Base-by-base conservation (phyloP, 208 protist species). In the Trichomonas gallinae region DNA sequence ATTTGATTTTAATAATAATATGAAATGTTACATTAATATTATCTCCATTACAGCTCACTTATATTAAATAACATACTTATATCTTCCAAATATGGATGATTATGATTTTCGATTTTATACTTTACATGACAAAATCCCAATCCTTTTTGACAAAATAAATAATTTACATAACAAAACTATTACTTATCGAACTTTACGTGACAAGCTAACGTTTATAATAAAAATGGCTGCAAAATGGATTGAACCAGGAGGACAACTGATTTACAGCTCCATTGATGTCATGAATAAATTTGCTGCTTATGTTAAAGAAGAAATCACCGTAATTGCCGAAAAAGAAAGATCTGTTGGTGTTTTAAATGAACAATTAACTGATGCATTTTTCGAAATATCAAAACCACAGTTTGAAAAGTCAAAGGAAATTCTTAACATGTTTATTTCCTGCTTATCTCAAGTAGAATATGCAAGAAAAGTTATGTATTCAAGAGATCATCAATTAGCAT, bases 261-360 rank as follows among this genome's bases (percentile, higher is more conserved):
- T 93, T 38, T 93, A 93, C 31, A 93, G 36, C 31, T 93, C 40
- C 4, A 51, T 51, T 21, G 87, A 93, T 10, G 87, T 93, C 51
- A n/a, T 93, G 21, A 44, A 51, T 48, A 93, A 93, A 51, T 93
- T 93, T 51, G 44, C 40, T n/a, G 44, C 40, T 38, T 38, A 48
- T 48, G 11, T 93, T 34, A 93, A 93, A 93, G 45, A 51, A 34
- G 87, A 93, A 48, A 93, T 93, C 31, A 42, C 34, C 13, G 17
- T 93, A 6, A 93, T 93, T 51, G 87, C 87, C 6, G 87, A 93
- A 51, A 93, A 93, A 38, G 44, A 93, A 93, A 48, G 87, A 48
- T 93, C 87, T 38, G 40, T 93, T 51, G 87, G 87, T 38, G 42
- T 40, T 51, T n/a, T 93, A 10, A 93, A 93, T 93, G 87, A 93